These are phyloP conservation scores for Coleophoma crateriformis DNA, from an alignment of 2,329 filamentous ascomycete genomes.

Conservation along the genomic window DNA sequence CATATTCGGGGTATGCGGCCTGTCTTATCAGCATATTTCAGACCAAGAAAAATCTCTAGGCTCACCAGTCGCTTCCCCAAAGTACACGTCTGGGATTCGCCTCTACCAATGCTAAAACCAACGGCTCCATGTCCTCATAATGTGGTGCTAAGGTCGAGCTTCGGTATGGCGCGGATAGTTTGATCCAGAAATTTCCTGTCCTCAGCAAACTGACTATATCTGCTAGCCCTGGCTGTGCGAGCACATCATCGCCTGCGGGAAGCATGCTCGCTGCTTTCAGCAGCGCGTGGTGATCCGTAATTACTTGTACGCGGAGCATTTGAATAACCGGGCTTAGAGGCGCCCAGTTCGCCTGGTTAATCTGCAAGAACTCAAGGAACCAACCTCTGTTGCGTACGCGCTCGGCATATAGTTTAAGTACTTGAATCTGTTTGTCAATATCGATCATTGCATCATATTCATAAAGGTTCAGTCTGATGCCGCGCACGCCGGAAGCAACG, in stretches of 20 bases:
- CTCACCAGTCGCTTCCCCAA: slow-evolving; percentile 32
- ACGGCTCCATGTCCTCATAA: slow-evolving; percentile 26
- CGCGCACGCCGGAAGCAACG: slow-evolving; percentile 24
- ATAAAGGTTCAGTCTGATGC: slow-evolving; percentile 31
- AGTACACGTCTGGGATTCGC: slow-evolving; percentile 27
- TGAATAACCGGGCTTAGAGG: slow-evolving; percentile 18
- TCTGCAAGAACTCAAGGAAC: slow-evolving; percentile 26
- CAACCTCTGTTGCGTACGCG: slow-evolving; percentile 22
- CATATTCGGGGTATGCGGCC: slow-evolving; percentile 4
- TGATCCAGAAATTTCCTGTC: slow-evolving; percentile 28
- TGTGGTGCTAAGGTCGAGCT: slow-evolving; percentile 23
- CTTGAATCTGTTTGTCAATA: slow-evolving; percentile 27
- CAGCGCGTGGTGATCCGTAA: slow-evolving; percentile 32
- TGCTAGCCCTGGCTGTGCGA: slow-evolving; percentile 23
- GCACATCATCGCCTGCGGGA: slow-evolving; percentile 14
- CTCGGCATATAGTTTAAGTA: slow-evolving; percentile 23
- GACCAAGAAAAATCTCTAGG: background rate
- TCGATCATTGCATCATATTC: slow-evolving; percentile 30
- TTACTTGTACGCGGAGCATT: slow-evolving; percentile 16
- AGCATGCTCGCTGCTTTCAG: slow-evolving; percentile 30
- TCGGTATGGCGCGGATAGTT: slow-evolving; percentile 32
- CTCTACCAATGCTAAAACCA: slow-evolving; percentile 26
- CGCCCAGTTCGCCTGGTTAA: slow-evolving; percentile 10
- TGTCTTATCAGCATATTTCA: background rate
- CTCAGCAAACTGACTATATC: slow-evolving; percentile 26